A percentile compares a stretch with the other conserved stretches of the same genome.
phyloP scores from a whole-genome alignment of 305 asterid genomes.

The Andrographis paniculata region DNA sequence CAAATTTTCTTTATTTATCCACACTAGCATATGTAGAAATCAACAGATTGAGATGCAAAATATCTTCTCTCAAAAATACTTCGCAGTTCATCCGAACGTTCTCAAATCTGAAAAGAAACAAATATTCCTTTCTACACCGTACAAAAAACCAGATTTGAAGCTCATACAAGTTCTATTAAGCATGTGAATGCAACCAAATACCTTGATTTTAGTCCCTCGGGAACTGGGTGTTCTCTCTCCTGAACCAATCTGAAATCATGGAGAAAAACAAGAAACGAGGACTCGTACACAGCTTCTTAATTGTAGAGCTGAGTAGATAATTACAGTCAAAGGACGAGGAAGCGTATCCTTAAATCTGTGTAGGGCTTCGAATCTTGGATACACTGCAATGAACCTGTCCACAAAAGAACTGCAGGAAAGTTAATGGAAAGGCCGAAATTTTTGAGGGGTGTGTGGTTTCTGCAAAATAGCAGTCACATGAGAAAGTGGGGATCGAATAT shows the following conservation, averaged over 20 bases:
- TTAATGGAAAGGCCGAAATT: constrained; percentile 10
- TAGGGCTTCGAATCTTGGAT: constrained; percentile 30
- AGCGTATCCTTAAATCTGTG: constrained; percentile 18
- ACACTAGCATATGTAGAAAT: constrained; percentile 4
- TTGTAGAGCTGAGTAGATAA: neutral
- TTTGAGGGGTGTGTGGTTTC: constrained; percentile 14
- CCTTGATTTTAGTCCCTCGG: constrained; percentile 23
- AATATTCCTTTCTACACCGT: constrained; percentile 12
- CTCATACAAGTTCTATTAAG: constrained; percentile 15
- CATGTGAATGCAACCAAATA: constrained; percentile 22
- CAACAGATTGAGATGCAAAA: constrained; percentile 8
- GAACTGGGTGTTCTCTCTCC: constrained; percentile 29
- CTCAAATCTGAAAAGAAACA: constrained; percentile 7
- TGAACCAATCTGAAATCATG: constrained; percentile 21
- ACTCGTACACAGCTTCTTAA: constrained; percentile 11
- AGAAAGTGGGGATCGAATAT: constrained; percentile 9
- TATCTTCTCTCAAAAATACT: neutral
- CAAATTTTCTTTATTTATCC: neutral
- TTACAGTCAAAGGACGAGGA: constrained; percentile 2
- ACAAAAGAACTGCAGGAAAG: constrained; percentile 6
- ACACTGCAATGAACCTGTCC: neutral
- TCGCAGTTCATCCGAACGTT: constrained; percentile 1
- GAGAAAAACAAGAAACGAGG: constrained; percentile 8
- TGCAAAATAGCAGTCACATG: constrained; percentile 21
- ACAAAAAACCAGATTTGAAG: constrained; percentile 37